Base-by-base conservation (phyloP, 2,329 filamentous ascomycete species). In the Botrytis fabae region DNA sequence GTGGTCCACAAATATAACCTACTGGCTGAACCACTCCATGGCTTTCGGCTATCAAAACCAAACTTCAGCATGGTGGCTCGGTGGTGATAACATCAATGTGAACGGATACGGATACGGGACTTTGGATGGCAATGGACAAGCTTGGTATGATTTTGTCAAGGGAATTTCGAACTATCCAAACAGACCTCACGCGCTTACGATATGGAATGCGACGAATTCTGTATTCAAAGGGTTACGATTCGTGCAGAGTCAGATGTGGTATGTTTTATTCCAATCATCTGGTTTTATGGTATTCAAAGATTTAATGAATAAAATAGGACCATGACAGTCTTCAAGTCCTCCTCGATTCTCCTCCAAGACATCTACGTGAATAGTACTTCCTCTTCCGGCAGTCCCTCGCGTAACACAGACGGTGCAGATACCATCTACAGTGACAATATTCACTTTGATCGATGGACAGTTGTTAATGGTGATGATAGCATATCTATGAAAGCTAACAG, bases 161-260 rank as follows among this genome's bases (percentile, higher is more conserved):
- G 81, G 83, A 22, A 76, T 77, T 25, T 83, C 82, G 46, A 88
- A 88, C 75, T 82, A 85, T 72, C 81, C 84, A 4, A 80, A 84
- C n/a, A 83, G 87, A 16, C 87, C 87, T 3, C 85, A 87, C 61
- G 82, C 83, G 12, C 84, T 90, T 75, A 88, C 85, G 40, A 62
- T 70, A 48, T 83, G 89, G 77, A 84, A 81, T 42, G 80, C 82
- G 6, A 81, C 86, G 6, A 85, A 89, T 77, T 85, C 85, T 0
- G 77, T 85, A 6, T 81, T 89, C 10, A 80, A 81, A 48, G 83
- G 86, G 3, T 73, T 89, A 25, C 82, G 82, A 3, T 89, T 88
- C 74, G 80, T 90, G 8, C 84, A 87, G 73, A 86, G 84, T 74
- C 88, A 90, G 80, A 90, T 90, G 88, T 90, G 88, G 85, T 70